Evolutionary conservation across 1,284 basidiomycete species (phyloP).

Genomic region (Microbotryum intermedium): DNA sequence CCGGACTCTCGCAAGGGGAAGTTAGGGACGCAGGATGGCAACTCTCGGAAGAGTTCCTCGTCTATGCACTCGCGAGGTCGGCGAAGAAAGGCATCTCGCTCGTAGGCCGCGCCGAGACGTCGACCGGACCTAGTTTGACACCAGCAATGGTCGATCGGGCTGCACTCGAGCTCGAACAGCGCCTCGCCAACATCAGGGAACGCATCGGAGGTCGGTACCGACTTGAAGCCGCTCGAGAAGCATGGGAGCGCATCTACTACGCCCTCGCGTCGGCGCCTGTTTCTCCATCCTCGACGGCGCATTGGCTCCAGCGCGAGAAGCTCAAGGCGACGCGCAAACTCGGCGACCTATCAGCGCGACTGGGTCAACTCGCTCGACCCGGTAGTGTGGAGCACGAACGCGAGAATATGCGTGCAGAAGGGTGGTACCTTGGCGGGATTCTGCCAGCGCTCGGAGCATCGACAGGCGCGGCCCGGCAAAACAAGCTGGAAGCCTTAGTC

Average conservation of each 20-base stretch:
- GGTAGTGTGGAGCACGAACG: constrained; percentile 3
- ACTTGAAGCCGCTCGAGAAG: constrained; percentile 22
- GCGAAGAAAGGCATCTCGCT: constrained; percentile 22
- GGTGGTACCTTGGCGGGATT: constrained; percentile 20
- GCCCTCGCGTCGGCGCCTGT: constrained; percentile 10
- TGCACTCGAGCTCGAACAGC: constrained; percentile 31
- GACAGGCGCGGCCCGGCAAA: neutral
- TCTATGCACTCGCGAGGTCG: constrained; percentile 24
- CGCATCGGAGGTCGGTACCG: constrained; percentile 26
- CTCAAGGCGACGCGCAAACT: constrained; percentile 24
- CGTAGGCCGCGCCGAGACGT: constrained; percentile 5
- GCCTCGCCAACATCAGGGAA: constrained; percentile 31
- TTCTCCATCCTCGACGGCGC: neutral
- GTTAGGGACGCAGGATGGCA: constrained; percentile 30
- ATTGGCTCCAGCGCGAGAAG: constrained; percentile 19
- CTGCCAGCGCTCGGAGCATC: constrained; percentile 2
- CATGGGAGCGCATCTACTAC: constrained; percentile 27
- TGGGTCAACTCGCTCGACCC: constrained; percentile 16
- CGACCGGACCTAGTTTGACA: neutral
- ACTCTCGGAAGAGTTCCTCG: constrained; percentile 32
- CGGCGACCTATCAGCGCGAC: constrained; percentile 21
- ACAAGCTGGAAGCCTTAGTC: constrained; percentile 1
- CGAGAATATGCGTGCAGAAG: constrained; percentile 12
- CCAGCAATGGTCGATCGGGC: constrained; percentile 22
- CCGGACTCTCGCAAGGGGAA: neutral